Base-by-base conservation (phyloP, 139 green algal species). In the Penium margaritaceum region DNA sequence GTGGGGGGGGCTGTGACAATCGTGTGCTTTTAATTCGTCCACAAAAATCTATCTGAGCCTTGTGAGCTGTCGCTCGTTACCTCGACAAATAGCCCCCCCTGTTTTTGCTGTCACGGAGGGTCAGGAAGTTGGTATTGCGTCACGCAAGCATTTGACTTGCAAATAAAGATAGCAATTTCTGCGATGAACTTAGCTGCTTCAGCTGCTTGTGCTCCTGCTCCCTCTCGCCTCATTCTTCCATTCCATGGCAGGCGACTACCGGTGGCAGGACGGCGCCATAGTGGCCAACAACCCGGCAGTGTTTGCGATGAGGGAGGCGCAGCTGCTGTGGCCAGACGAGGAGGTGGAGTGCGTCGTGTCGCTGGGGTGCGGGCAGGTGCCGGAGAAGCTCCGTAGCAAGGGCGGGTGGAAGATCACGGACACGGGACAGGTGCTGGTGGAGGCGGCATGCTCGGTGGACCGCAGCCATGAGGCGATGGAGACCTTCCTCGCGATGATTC, bases 221-320 rank as follows among this genome's bases (percentile, higher is more conserved):
- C 41, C 12, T 9, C 41, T 51, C 41, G 9, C 12, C 41, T 51
- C 41, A 21, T 51, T 9, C 12, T 9, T 21, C 41, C 9, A 9
- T 12, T 51, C 9, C 41, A 12, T 51, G 41, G 61, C 72, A 70
- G 74, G 55, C 0, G 32, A 87, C 15, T 83, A 90, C 34, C 86
- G 89, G 46, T 98, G 93, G 75, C 90, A 96, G 67, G 93, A 98
- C 66, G 93, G 93, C 14, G 93, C 93, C 7, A 63, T 82, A 21
- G 88, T 84, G 2, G 91, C 89, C 54, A 98, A 98, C 85, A 98
- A 98, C 81, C 93, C 93, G 0, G 64, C 88, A 15, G 61, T 91
- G 37, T 63, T 97, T 0, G 92, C 89, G 6, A 43, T 96, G 24
- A 77, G 90, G 68, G 90, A 97, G 81, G 91, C 89, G 15, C 37